Conservation (phyloP, 2,329 filamentous ascomycete genomes). For the Pseudogymnoascus sp. region DNA sequence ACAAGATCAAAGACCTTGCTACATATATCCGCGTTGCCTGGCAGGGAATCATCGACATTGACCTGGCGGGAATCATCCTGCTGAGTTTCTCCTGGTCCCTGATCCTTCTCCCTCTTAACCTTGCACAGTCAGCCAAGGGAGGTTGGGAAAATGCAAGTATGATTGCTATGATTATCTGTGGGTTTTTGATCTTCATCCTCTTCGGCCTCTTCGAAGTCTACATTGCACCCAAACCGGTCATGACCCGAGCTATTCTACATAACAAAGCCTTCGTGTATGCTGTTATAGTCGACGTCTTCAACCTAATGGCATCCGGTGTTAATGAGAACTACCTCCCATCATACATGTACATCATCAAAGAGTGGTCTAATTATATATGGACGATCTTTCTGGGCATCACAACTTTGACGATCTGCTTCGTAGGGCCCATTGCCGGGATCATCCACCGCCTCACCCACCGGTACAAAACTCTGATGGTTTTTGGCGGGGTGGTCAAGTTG, state of each 20-base stretch:
- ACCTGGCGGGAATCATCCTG: conserved; percentile 7
- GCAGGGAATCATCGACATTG: neutral
- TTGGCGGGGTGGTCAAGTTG: conserved; percentile 32
- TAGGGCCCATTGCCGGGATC: conserved; percentile 27
- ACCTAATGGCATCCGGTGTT: conserved; percentile 18
- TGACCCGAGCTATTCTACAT: conserved; percentile 20
- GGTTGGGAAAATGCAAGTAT: conserved; percentile 21
- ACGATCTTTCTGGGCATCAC: conserved; percentile 35
- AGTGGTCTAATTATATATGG: conserved; percentile 37
- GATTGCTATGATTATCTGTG: conserved; percentile 19
- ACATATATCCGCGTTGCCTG: neutral
- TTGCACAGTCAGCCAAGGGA: conserved; percentile 18
- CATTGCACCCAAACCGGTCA: conserved; percentile 19
- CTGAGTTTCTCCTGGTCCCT: conserved; percentile 21
- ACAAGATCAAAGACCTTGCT: neutral
- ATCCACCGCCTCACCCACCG: conserved; percentile 32
- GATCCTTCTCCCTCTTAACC: conserved; percentile 20
- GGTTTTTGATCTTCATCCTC: conserved; percentile 16
- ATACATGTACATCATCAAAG: conserved; percentile 35
- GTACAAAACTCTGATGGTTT: conserved; percentile 36
- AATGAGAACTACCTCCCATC: conserved; percentile 20
- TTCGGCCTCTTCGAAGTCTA: conserved; percentile 19
- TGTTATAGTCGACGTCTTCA: conserved; percentile 15
- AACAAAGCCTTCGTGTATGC: conserved; percentile 20
- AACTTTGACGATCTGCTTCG: conserved; percentile 33